A percentile compares a stretch with the other conserved stretches of the same genome.
Evolutionary conservation across 2,329 filamentous ascomycete species (phyloP).

Genomic region (Scedosporium dehoogii): DNA sequence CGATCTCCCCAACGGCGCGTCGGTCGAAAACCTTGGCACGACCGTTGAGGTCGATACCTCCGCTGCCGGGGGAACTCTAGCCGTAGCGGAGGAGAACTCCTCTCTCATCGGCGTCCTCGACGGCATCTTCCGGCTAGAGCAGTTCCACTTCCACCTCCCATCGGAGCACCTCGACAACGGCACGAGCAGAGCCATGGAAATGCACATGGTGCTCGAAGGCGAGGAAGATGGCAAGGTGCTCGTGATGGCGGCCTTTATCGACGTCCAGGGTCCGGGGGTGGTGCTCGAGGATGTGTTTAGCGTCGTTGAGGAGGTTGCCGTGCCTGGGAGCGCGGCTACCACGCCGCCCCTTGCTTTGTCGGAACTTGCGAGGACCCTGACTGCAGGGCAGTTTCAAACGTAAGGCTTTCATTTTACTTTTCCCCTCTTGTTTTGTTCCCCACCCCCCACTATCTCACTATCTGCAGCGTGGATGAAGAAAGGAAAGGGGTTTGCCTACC

Average conservation of each 20-base stretch:
- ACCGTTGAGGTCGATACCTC: constrained; percentile 33
- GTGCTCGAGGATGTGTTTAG: constrained; percentile 1
- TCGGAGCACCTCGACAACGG: constrained; percentile 45
- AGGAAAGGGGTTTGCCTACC: neutral
- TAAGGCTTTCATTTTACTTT: constrained; percentile 3
- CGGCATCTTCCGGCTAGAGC: constrained; percentile 29
- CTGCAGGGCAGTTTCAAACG: constrained; percentile 10
- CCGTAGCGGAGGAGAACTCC: constrained; percentile 22
- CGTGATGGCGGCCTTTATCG: constrained; percentile 3
- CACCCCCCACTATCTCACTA: neutral
- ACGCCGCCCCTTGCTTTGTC: constrained; percentile 1
- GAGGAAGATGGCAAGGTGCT: neutral
- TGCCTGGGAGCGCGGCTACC: neutral
- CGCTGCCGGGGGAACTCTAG: constrained; percentile 30
- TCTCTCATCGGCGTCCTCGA: neutral
- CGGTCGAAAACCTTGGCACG: constrained; percentile 41
- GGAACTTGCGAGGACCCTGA: neutral
- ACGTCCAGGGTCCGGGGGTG: neutral
- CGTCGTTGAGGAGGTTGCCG: neutral
- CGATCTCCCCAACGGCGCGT: constrained; percentile 22
- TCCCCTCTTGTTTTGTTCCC: neutral
- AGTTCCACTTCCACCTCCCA: constrained; percentile 53
- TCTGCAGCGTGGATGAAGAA: neutral
- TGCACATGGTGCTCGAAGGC: constrained; percentile 29
- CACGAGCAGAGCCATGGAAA: constrained; percentile 27